Base-by-base conservation (phyloP, 164 flowering plant genomes). In the Chimonanthus praecox region DNA sequence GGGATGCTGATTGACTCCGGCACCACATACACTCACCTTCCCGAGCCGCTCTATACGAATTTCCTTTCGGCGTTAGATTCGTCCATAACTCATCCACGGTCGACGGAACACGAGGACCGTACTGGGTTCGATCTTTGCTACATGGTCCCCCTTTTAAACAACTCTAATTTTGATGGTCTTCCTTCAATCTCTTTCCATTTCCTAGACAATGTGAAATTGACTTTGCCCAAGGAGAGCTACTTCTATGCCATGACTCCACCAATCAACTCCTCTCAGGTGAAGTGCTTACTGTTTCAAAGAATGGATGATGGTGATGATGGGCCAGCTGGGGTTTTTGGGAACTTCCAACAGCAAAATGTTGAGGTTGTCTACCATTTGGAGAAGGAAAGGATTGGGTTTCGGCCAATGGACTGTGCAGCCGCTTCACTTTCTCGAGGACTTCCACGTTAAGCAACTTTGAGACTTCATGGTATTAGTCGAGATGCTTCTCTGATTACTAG, bases 1-100 rank as follows among this genome's bases (percentile, higher is more conserved):
- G 96, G 96, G 15, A 78, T 86, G 86, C 72, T 90, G 78, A 84
- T 90, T 15, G 96, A 90, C 75, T 88, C 92, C 11, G 96, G 96
- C 58, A 90, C 96, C 1, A 89, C 93, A 16, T 89, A 87, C 75
- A 89, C 93, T 50, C 92, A 87, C 77, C 83, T 90, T 0, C 95
- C 95, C 0, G 84, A 83, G 47, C 87, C 89, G 10, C 73, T 86
- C 71, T 90, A 85, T 74, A 75, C 88, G 0, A 72, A 80, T 58
- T 79, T 90, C 58, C 82, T 87, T 0, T 75, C 84, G 0, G 61
- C 50, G 47, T 74, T 89, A 20, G 70, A 82, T 18, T 76, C 84
- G 0, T 33, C 18, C 4, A 81, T 88, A 71, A 68, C 64, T 0
- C 78, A 85, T 65, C 87, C 88, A 3, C 72, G 92, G 49, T 87